Conservation (phyloP, 768 basidiomycete species). For the Dioszegia hungarica region DNA sequence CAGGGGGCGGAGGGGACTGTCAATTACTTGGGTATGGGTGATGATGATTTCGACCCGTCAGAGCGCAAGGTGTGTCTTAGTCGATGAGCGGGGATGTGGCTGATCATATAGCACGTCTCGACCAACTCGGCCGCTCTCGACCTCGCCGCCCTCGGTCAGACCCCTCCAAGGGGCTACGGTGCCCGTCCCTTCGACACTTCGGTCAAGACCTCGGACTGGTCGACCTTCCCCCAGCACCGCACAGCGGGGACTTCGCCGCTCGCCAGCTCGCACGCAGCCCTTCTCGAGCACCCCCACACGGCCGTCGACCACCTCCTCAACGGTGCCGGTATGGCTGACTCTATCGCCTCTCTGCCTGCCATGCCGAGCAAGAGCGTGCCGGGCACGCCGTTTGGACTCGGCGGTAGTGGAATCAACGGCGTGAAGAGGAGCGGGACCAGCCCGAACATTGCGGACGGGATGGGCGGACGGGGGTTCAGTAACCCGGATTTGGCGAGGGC, state of each 20-base stretch:
- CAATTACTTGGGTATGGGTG: conserved; percentile 62
- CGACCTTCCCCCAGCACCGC: conserved; percentile 61
- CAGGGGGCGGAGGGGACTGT: conserved; percentile 45
- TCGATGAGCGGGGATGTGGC: neutral
- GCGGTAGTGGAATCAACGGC: conserved; percentile 16
- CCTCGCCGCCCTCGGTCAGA: conserved; percentile 81
- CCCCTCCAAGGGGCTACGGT: conserved; percentile 61
- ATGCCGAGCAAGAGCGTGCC: conserved; percentile 49
- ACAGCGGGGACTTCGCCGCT: conserved; percentile 31
- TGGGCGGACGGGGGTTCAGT: conserved; percentile 46
- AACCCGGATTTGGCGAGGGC: conserved; percentile 50
- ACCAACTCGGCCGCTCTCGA: conserved; percentile 88
- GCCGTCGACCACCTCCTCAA: conserved; percentile 7
- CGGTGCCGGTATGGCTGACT: conserved; percentile 42
- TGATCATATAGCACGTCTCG: conserved; percentile 57
- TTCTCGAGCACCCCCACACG: conserved; percentile 15
- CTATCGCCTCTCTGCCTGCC: conserved; percentile 45
- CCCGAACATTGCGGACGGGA: conserved; percentile 13
- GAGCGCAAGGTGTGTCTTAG: conserved; percentile 23
- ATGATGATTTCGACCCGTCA: conserved; percentile 60
- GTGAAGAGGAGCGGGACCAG: conserved; percentile 29
- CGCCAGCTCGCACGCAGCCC: conserved; percentile 14
- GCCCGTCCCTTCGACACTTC: conserved; percentile 55
- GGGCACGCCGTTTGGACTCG: conserved; percentile 46
- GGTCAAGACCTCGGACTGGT: conserved; percentile 75